Evolutionary conservation across 192 early-diverging fungal species (phyloP), one percentile per base, ranked within the genome.

Genomic region (Podila verticillata): DNA sequence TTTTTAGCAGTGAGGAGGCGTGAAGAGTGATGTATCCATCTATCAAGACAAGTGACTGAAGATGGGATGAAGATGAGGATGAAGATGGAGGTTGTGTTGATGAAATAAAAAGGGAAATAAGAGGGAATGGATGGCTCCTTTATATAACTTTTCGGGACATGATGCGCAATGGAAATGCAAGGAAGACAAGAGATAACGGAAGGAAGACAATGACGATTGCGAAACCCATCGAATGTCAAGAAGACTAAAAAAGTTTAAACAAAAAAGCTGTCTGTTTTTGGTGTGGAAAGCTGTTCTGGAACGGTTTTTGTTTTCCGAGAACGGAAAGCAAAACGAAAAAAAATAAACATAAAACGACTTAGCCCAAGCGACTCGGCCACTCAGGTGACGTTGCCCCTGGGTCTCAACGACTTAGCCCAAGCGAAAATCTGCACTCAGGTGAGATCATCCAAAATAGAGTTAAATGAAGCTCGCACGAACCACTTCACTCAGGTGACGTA

Each of bases 291-390:
- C 22, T 26, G 22, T 54, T 26, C 51, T n/a, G 51, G 8, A 17
- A 17, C 9, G 51, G 51, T 54, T 65, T 65, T 65, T 65, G 63
- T 44, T 19, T 65, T 28, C 63, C 63, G 63, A 65, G 63, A 65
- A 65, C 63, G 63, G 63, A 65, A 65, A 65, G 63, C 35, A 65
- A 65, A 44, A 60, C 29, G 30, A 34, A 20, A 65, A n/a, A 28
- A 65, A 65, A 65, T 48, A 48, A 49, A 65, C 48, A 65, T 26
- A 64, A 31, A 49, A 47, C 24, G 39, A 65, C 35, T 65, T 44
- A 65, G 44, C 63, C 39, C 44, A 48, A 31, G 48, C 63, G 63
- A 65, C 36, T 49, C 26, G 19, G 12, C 12, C 6, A 65, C 63
- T 65, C 63, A 65, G 63, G 63, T 65, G 63, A 65, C 63, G 63